A percentile compares a stretch with the other conserved stretches of the same genome.
Conservation (phyloP, 2,329 filamentous ascomycete genomes). For the Davidsoniella australis region DNA sequence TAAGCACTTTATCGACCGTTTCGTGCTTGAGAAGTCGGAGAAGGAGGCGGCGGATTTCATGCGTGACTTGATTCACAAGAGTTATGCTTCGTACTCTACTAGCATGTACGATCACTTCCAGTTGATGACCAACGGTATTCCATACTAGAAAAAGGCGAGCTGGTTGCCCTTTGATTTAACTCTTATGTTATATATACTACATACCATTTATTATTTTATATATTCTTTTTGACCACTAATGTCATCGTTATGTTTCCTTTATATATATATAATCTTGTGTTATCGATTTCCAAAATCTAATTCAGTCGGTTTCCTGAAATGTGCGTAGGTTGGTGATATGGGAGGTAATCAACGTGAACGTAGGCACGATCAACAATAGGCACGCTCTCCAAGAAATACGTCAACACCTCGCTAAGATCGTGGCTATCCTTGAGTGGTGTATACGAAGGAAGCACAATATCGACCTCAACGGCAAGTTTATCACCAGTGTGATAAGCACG, state of each 20-base stretch:
- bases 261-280: not conserved
- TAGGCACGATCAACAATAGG: constrained; percentile 60
- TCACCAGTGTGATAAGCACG: constrained; percentile 76
- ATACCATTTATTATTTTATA: not conserved
- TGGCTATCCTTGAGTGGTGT: constrained; percentile 65
- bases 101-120: constrained; percentile 98
- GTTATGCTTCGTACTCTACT: constrained; percentile 77
- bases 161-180: not conserved
- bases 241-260: not conserved
- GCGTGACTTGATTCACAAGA: constrained; percentile 74
- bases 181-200: not conserved
- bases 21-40: constrained; percentile 82
- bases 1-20: constrained; percentile 77
- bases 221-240: not conserved
- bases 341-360: constrained; percentile 49
- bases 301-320: constrained; percentile 21
- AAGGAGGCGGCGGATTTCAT: constrained; percentile 91
- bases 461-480: constrained; percentile 66
- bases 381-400: constrained; percentile 72
- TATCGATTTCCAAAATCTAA: not conserved
- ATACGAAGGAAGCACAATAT: constrained; percentile 64
- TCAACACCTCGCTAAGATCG: constrained; percentile 59
- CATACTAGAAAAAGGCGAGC: constrained; percentile 42
- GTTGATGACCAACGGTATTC: constrained; percentile 89
- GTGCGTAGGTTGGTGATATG: constrained; percentile 44